These are phyloP conservation scores for Paecilomyces variotii DNA, from an alignment of 2,329 filamentous ascomycete species.

Conservation along the genomic window DNA sequence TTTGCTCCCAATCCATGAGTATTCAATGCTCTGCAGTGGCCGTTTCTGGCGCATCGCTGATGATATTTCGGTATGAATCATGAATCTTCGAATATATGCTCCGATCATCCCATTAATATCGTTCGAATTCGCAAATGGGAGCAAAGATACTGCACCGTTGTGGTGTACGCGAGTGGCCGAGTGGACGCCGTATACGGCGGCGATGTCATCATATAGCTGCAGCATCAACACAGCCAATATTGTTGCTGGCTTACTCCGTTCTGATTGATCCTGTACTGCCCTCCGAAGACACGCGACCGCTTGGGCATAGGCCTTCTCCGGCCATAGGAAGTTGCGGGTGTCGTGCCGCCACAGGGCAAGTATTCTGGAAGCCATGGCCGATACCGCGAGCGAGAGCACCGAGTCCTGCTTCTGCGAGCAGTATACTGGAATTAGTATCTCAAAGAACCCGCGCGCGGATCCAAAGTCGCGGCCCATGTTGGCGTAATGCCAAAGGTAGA, in stretches of 20 bases:
- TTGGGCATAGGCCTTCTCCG: neutral
- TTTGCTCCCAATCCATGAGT: constrained; percentile 7
- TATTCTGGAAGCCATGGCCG: neutral
- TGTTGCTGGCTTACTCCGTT: neutral
- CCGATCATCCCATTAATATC: neutral
- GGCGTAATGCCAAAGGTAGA: neutral
- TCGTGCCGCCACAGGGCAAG: neutral
- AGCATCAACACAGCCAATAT: neutral
- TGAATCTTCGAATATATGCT: constrained; percentile 8
- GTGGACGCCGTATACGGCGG: neutral
- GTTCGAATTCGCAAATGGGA: neutral
- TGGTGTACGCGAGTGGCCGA: neutral
- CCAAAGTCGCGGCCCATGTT: neutral
- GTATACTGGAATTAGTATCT: neutral
- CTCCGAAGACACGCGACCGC: neutral
- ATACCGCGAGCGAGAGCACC: neutral
- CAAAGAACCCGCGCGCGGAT: neutral
- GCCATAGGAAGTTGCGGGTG: neutral
- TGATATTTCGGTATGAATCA: constrained; percentile 12
- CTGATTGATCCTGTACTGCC: neutral
- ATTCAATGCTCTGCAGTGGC: constrained; percentile 3
- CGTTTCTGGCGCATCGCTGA: constrained; percentile 12
- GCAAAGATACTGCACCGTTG: neutral
- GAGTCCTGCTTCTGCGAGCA: neutral
- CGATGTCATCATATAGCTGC: neutral